Percentiles rank a stretch among this genome's conserved stretches.
phyloP scores from a whole-genome alignment of 1,284 basidiomycete genomes.

The Apiotrichum montevideense region DNA sequence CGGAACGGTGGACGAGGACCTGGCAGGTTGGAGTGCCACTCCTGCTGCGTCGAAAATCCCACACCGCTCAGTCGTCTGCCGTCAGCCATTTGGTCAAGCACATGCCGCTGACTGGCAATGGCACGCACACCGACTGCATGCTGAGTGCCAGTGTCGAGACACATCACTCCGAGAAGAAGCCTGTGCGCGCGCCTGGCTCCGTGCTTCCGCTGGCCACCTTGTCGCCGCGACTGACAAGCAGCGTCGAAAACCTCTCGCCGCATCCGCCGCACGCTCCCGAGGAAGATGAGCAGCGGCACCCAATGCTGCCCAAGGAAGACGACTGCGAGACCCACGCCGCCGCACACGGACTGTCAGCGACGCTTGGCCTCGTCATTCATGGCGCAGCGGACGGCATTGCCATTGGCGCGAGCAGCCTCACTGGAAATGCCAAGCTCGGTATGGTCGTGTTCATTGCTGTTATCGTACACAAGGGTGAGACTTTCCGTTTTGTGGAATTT shows the following conservation, averaged over 20 bases:
- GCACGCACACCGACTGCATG: no score
- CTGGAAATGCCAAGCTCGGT: conserved; percentile 52
- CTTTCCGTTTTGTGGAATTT: neutral
- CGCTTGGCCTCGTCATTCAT: conserved; percentile 77
- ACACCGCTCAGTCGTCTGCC: no score
- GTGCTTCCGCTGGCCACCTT: conserved; percentile 32
- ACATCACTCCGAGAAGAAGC: no score
- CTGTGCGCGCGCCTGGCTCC: no score
- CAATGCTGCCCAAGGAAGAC: conserved; percentile 10
- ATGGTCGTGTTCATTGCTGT: conserved; percentile 80
- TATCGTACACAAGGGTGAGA: conserved; percentile 76
- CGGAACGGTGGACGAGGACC: no score
- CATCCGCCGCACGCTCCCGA: conserved; percentile 28
- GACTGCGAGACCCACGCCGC: conserved; percentile 12
- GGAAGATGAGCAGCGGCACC: neutral
- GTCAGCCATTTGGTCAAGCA: no score
- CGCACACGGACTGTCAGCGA: conserved; percentile 56
- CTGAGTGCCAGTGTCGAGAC: no score
- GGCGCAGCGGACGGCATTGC: conserved; percentile 85
- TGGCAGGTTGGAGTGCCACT: no score
- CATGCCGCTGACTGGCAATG: no score
- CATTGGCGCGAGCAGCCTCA: conserved; percentile 59
- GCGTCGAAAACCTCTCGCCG: conserved; percentile 41
- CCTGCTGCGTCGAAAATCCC: no score
- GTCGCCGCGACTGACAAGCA: conserved; percentile 11